Evolutionary conservation across 352 stramenopile genomes (phyloP).

Genomic region (Phytophthora pini): DNA sequence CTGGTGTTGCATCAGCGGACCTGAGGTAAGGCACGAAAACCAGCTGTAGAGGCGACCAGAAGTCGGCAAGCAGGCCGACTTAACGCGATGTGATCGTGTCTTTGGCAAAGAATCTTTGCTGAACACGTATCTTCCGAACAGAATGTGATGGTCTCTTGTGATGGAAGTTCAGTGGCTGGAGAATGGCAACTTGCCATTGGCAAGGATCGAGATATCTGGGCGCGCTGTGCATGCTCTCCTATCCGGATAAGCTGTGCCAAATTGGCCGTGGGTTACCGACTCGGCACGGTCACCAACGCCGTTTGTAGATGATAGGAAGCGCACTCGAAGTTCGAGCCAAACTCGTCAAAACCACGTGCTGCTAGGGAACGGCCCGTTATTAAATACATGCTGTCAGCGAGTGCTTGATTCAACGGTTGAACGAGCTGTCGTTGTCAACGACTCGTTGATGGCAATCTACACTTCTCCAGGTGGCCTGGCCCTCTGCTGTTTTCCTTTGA

Average conservation of each 20-base stretch:
- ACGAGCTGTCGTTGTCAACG: not conserved
- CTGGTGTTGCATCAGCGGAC: not conserved
- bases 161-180: too few relatives aligned
- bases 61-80: not conserved
- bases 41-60: constrained; percentile 10
- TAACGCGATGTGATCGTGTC: constrained; percentile 14
- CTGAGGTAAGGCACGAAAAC: constrained; percentile 7
- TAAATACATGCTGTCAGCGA: not conserved
- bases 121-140: constrained; percentile 11
- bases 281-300: not conserved
- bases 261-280: not conserved
- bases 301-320: constrained; percentile 12
- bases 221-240: not conserved
- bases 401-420: not conserved
- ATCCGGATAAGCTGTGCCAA: not conserved
- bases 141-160: not conserved
- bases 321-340: not conserved
- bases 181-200: too few relatives aligned
- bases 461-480: not conserved
- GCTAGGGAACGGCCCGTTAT: not conserved
- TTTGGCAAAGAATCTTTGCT: not conserved
- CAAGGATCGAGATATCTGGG: constrained; percentile 6
- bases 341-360: constrained; percentile 10
- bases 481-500: not conserved
- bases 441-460: constrained; percentile 2